These are phyloP conservation scores for Botrytis tulipae DNA, from an alignment of 2,329 filamentous ascomycete genomes.

Conservation along the genomic window DNA sequence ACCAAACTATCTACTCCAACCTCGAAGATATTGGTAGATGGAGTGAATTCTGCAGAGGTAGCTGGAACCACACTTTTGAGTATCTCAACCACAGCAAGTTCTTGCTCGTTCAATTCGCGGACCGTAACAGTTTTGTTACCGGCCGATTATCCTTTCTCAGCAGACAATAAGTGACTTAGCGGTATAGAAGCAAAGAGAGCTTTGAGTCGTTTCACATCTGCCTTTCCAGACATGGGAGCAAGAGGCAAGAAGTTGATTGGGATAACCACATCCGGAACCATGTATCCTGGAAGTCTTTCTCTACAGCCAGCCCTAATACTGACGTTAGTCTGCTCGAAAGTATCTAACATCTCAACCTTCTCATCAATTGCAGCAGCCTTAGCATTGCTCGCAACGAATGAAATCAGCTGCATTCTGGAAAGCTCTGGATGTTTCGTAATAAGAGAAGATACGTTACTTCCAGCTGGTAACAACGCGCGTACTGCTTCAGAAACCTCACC, in stretches of 20 bases:
- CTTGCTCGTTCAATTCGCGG: not conserved
- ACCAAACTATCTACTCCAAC: conserved; percentile 7
- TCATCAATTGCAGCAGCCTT: not conserved
- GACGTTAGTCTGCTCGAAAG: conserved; percentile 39
- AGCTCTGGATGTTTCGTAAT: conserved; percentile 3
- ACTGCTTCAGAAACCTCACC: conserved; percentile 8
- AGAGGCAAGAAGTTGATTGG: conserved; percentile 9
- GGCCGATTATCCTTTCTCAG: not conserved
- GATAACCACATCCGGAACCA: conserved; percentile 16
- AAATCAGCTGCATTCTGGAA: conserved; percentile 5
- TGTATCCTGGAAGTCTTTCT: conserved; percentile 31
- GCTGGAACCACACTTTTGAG: conserved; percentile 3
- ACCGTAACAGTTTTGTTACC: not conserved
- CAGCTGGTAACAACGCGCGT: not conserved
- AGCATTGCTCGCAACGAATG: not conserved
- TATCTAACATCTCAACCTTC: not conserved
- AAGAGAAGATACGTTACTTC: not conserved
- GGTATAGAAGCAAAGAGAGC: not conserved
- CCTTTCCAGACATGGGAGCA: conserved; percentile 8
- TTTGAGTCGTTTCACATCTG: conserved; percentile 12
- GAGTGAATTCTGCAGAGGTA: not conserved
- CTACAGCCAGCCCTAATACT: conserved; percentile 37
- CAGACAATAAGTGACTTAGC: not conserved
- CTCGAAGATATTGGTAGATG: conserved; percentile 1
- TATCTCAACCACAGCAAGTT: conserved; percentile 11